Evolutionary conservation across 331 rosid genomes (phyloP), one percentile per base, ranked within the genome.

Genomic region (Dryas integrifolia): DNA sequence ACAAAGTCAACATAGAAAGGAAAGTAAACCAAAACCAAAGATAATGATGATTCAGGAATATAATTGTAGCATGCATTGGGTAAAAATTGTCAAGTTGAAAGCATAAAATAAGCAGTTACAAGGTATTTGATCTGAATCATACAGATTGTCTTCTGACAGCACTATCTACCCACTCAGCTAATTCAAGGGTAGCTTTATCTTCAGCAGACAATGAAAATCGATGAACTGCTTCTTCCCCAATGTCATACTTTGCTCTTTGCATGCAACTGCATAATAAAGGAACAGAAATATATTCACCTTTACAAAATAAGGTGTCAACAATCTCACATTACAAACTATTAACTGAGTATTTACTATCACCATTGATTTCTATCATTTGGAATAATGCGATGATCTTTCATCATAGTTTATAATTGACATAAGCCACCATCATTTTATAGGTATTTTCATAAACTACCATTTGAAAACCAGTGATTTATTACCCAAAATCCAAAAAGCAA

Each of bases 191-290:
- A 72, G 98, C 98, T 82, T 85, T 91, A 78, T 94, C 98, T 83
- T 94, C 98, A 4, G 96, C 98, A 52, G 98, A 91, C 83, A 94
- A 77, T 64, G 98, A 91, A 82, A 94, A 94, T 69, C 98, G 88
- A 79, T 91, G 91, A 46, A 94, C 98, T 0, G 97, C 97, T 82
- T 88, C 98, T 82, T 88, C 98, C 76, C 98, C 96, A 65, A 94
- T 89, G 82, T 94, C 98, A 74, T 89, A 94, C 86, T 94, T 91
- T 43, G 98, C 91, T 85, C 89, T 91, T 82, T 94, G 98, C 98
- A 94, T 89, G 88, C 98, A 94, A 64, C 98, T 94, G 85, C 84
- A 83, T 52, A 72, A 74, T 52, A 69, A 38, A 72, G 58, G 64
- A 66, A 66, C 58, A 66, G 13, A 61, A 24, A 51, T 14, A 59